A percentile compares a stretch with the other conserved stretches of the same genome.
phyloP scores from a whole-genome alignment of 2,329 filamentous ascomycete species.

The Teratosphaeriaceae sp. region DNA sequence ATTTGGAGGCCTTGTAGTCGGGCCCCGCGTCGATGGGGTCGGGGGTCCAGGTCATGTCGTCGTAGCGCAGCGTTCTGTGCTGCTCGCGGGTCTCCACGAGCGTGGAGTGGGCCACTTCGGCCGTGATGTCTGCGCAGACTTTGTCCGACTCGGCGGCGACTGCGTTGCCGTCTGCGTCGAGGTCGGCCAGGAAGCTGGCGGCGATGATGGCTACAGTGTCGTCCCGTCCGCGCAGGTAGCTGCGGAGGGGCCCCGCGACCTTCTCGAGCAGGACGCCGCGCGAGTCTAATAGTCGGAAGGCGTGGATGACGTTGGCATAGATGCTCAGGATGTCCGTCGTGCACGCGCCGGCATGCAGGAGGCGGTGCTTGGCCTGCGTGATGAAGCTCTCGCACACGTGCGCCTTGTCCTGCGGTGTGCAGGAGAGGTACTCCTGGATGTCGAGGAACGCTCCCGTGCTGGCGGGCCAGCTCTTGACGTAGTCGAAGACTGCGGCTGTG shows the following conservation, averaged over 20 bases:
- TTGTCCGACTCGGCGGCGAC: constrained; percentile 40
- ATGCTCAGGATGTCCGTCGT: constrained; percentile 69
- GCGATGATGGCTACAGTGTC: constrained; percentile 75
- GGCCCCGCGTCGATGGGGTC: constrained; percentile 89
- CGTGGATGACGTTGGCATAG: constrained; percentile 72
- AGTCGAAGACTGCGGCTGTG: constrained; percentile 69
- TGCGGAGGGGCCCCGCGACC: constrained; percentile 64
- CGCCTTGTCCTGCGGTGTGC: constrained; percentile 59
- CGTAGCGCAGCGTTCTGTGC: constrained; percentile 70
- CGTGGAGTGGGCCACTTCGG: constrained; percentile 56
- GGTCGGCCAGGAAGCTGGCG: constrained; percentile 61
- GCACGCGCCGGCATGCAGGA: constrained; percentile 71
- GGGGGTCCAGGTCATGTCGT: constrained; percentile 89
- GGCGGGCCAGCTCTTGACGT: constrained; percentile 67
- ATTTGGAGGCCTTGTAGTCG: constrained; percentile 80
- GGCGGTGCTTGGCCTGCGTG: constrained; percentile 54
- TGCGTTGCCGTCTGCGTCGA: constrained; percentile 38
- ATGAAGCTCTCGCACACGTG: constrained; percentile 66
- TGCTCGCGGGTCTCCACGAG: constrained; percentile 47
- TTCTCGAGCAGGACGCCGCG: constrained; percentile 71
- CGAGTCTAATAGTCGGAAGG: constrained; percentile 67
- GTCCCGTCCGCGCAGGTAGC: constrained; percentile 70
- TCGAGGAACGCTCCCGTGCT: constrained; percentile 68
- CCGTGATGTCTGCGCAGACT: constrained; percentile 58
- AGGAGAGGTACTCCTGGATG: constrained; percentile 59